phyloP scores from a whole-genome alignment of 225 moss, liverwort and hornwort species.

The Rhytidiadelphus loreus region DNA sequence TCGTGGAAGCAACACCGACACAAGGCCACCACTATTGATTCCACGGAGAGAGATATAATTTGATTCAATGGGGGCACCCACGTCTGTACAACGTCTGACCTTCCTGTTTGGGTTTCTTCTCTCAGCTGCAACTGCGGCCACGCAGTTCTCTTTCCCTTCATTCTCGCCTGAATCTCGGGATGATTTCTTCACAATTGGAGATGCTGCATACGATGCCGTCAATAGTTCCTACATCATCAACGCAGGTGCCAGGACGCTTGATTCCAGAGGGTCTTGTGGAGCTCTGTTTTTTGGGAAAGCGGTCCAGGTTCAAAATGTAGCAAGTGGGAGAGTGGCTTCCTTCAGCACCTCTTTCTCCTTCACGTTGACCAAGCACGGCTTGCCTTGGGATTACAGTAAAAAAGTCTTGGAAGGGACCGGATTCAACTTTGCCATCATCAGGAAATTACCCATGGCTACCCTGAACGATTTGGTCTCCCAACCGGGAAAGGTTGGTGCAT shows the following conservation, averaged over 20 bases:
- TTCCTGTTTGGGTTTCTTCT: background rate
- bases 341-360: constrained; percentile 14
- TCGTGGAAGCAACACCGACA: background rate
- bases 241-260: too few relatives aligned
- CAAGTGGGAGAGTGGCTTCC: background rate
- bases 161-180: background rate
- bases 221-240: background rate
- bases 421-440: background rate
- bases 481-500: background rate
- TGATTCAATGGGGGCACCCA: background rate
- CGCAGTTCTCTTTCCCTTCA: background rate
- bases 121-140: background rate
- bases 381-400: background rate
- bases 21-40: background rate
- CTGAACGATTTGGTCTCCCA: background rate
- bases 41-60: background rate
- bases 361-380: background rate
- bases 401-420: background rate
- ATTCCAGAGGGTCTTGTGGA: background rate
- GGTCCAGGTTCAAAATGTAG: background rate
- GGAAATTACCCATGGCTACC: background rate
- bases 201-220: background rate
- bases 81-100: background rate
- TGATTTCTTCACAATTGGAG: background rate
- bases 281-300: background rate